Base-by-base conservation (phyloP, 768 basidiomycete genomes). In the Saitozyma podzolica region DNA sequence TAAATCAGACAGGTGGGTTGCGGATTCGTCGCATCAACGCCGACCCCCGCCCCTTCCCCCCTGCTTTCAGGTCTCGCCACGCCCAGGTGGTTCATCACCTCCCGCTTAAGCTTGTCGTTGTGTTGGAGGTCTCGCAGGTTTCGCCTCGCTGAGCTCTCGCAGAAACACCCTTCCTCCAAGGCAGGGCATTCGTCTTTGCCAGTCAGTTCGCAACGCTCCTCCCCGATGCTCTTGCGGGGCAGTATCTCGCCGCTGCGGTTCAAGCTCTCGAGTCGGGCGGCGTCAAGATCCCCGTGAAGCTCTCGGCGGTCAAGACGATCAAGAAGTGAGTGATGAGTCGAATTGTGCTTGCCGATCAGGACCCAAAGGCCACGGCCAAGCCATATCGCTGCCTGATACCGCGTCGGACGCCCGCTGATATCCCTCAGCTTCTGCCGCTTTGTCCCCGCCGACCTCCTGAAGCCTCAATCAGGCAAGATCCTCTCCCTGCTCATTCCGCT, bases 81-180 rank as follows among this genome's bases (percentile, higher is more conserved):
- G 29, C 29, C 29, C 29, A 29, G 29, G 29, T 29, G 29, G 29
- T 29, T 29, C 29, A 29, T 29, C 29, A 29, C 29, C 29, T 29
- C 29, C 29, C 29, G 29, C 29, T 29, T 2, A 29, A 29, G 29
- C 29, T 29, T 29, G 29, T 29, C 29, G 29, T 29, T 29, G 29
- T 17, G 14, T 40, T 54, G 42, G 9, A 14, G 39, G n/a, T 13
- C 17, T 9, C 16, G 29, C 10, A 2, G 47, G 56, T 39, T 6
- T 41, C 10, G 13, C 1, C 29, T 43, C 48, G 59, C 59, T 60
- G 51, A 60, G 16, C 13, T 11, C 10, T 50, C n/a, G 9, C 69
- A 95, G 94, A 91, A 20, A 84, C 84, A 59, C 92, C 92, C 0
- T 99, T 97, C 85, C 80, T 99, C 39, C 95, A 97, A 80, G 96